Evolutionary conservation across 192 early-diverging fungal genomes (phyloP), one percentile per base, ranked within the genome.

Genomic region (Helicostylum pulchrum): DNA sequence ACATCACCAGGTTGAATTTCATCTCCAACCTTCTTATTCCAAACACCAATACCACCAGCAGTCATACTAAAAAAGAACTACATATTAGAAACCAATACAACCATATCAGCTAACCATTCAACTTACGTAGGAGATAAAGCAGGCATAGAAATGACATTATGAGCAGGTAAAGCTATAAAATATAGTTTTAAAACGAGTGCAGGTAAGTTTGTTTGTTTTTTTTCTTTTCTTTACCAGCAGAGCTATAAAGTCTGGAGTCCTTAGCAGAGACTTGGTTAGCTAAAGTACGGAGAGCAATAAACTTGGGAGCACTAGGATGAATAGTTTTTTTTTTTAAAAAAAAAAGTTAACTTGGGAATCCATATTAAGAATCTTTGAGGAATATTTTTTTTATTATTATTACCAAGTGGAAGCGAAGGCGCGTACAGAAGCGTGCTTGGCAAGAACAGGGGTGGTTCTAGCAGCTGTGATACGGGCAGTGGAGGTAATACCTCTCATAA

Each of bases 11-110:
- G 88, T 19, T 77, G 66, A 63, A 96, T 82, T 58, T 86, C 76
- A 73, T 99, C 97, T 31, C 97, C 96, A 62, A 96, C 85, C 73
- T 92, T 87, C 78, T 99, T 99, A 68, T 90, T 83, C 95, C 95
- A 99, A 54, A 77, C 73, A 42, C 93, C 94, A 74, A 99, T 87
- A 74, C 92, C 94, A 67, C 94, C 94, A 74, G 86, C 83, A 46
- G 94, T 95, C 97, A 99, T 99, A 53, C 71, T 73, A 55, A 12
- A 15, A 15, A 30, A 1, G 10, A 59, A 42, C n/a, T 54, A 47
- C 14, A 54, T 4, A 45, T 7, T 46, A 55, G 11, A 60, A 4
- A n/a, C 12, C 15, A 19, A 3, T 49, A 4, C 14, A 26, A 17
- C 7, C 14, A 15, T 4, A 42, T 20, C 44, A n/a, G 6, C 12